Evolutionary conservation across 371 early-diverging fungal species (phyloP).

Genomic region (Syncephalastrum sp.): DNA sequence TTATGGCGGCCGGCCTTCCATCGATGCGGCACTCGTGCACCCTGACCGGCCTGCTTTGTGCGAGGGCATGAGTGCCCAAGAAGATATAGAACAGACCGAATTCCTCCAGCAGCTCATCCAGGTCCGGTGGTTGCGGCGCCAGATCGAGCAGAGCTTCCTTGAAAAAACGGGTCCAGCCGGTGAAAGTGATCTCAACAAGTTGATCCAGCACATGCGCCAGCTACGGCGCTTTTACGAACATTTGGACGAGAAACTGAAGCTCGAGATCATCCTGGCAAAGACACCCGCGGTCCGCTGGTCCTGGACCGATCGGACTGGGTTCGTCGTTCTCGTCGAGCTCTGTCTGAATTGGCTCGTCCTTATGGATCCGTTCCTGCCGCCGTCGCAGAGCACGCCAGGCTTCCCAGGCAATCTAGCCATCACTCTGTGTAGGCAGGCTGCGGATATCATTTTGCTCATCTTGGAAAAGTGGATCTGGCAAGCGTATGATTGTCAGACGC

Average conservation of each 20-base stretch:
- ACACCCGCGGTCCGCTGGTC: background rate
- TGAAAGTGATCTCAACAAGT: slow-evolving; percentile 6
- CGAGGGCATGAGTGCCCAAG: slow-evolving; percentile 12
- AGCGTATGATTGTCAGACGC: slow-evolving; percentile 18
- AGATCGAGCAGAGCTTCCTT: slow-evolving; percentile 9
- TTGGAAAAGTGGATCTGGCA: slow-evolving; percentile 21
- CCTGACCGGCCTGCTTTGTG: slow-evolving; percentile 15
- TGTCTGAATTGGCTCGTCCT: slow-evolving; percentile 23
- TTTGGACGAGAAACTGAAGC: slow-evolving; percentile 11
- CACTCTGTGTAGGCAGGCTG: slow-evolving; percentile 22
- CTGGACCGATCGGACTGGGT: slow-evolving; percentile 13
- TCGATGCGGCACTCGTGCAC: slow-evolving; percentile 11
- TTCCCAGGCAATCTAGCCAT: slow-evolving; percentile 21
- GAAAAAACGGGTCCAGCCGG: slow-evolving; percentile 11
- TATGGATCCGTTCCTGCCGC: slow-evolving; percentile 15
- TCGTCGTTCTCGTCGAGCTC: slow-evolving; percentile 17
- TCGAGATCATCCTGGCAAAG: slow-evolving; percentile 3
- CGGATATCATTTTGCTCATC: slow-evolving; percentile 16
- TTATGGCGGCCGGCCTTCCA: slow-evolving; percentile 13
- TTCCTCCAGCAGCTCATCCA: slow-evolving; percentile 16
- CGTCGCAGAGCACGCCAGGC: background rate
- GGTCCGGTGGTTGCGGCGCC: slow-evolving; percentile 19
- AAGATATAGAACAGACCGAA: slow-evolving; percentile 16
- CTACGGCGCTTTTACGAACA: slow-evolving; percentile 20
- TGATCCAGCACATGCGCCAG: slow-evolving; percentile 20